Percentiles rank a stretch among this genome's conserved stretches.
phyloP scores from a whole-genome alignment of 805 yeast genomes.

The Yamadazyma insecticola region DNA sequence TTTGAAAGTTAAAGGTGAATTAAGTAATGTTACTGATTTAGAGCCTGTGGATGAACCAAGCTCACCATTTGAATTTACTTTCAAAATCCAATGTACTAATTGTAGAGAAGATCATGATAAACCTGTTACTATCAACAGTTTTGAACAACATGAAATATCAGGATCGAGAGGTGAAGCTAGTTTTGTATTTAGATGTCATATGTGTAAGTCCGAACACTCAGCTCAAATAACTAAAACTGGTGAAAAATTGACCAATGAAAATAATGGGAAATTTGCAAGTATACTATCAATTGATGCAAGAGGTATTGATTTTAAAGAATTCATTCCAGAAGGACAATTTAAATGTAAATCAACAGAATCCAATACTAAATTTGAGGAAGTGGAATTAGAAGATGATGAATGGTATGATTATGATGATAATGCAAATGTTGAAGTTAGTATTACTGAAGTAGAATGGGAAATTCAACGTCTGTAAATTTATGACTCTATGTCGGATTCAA shows the following conservation, averaged over 20 bases:
- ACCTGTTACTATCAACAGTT: constrained; percentile 60
- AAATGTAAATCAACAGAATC: constrained; percentile 50
- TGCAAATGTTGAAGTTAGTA: constrained; percentile 72
- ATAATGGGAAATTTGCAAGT: constrained; percentile 36
- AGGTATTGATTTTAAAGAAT: constrained; percentile 71
- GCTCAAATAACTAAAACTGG: constrained; percentile 30
- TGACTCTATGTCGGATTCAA: too few relatives aligned
- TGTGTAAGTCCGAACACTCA: constrained; percentile 47
- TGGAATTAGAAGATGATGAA: constrained; percentile 75
- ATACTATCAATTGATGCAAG: constrained; percentile 77
- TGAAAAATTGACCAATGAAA: constrained; percentile 33
- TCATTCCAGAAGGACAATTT: constrained; percentile 64
- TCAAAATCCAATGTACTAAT: constrained; percentile 66
- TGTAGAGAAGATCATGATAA: constrained; percentile 79
- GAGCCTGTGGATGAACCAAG: constrained; percentile 56
- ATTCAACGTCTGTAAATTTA: constrained; percentile 36
- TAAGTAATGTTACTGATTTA: constrained; percentile 52
- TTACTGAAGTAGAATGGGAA: constrained; percentile 70
- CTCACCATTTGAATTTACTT: constrained; percentile 69
- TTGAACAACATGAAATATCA: constrained; percentile 58
- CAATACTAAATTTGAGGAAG: constrained; percentile 50
- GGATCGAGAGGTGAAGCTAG: constrained; percentile 82
- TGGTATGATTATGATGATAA: constrained; percentile 96
- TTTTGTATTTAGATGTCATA: constrained; percentile 71
- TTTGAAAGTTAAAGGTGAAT: constrained; percentile 40